Conservation (phyloP, 2,329 filamentous ascomycete genomes). For the Cordyceps farinosa region DNA sequence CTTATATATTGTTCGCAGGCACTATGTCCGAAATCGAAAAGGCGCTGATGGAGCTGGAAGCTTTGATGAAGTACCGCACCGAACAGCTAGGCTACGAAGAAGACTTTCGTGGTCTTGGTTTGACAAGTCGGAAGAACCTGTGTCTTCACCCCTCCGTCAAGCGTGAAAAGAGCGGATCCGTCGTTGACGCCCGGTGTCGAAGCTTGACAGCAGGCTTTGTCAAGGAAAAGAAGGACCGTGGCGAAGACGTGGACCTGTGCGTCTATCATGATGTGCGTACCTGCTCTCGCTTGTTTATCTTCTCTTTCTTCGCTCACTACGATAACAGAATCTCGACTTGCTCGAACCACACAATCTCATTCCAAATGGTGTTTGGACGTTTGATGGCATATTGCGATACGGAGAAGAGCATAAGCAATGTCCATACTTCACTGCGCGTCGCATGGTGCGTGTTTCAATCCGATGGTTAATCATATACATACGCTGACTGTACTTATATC, state of each 20-base stretch:
- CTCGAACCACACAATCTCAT: slow-evolving; percentile 93
- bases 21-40: slow-evolving; percentile 99
- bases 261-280: slow-evolving; percentile 81
- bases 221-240: slow-evolving; percentile 93
- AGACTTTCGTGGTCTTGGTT: slow-evolving; percentile 85
- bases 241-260: slow-evolving; percentile 91
- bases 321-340: slow-evolving; percentile 75
- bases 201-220: slow-evolving; percentile 96
- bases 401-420: slow-evolving; percentile 96
- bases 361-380: slow-evolving; percentile 91
- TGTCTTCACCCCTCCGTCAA: slow-evolving; percentile 96
- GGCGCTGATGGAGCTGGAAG: slow-evolving; percentile 84
- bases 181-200: slow-evolving; percentile 94
- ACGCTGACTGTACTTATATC: not conserved
- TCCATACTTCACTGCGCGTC: slow-evolving; percentile 90
- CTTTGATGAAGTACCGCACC: slow-evolving; percentile 89
- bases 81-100: slow-evolving; percentile 87
- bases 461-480: not conserved
- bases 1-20: slow-evolving; percentile 38
- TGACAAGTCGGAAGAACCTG: slow-evolving; percentile 95
- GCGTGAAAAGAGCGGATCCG: slow-evolving; percentile 87
- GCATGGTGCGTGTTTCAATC: slow-evolving; percentile 66
- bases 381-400: slow-evolving; percentile 83
- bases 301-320: slow-evolving; percentile 20
- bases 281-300: not conserved